A percentile compares a stretch with the other conserved stretches of the same genome.
Evolutionary conservation across 306 rosid genomes (phyloP).

Genomic region (Sesbania bispinosa): DNA sequence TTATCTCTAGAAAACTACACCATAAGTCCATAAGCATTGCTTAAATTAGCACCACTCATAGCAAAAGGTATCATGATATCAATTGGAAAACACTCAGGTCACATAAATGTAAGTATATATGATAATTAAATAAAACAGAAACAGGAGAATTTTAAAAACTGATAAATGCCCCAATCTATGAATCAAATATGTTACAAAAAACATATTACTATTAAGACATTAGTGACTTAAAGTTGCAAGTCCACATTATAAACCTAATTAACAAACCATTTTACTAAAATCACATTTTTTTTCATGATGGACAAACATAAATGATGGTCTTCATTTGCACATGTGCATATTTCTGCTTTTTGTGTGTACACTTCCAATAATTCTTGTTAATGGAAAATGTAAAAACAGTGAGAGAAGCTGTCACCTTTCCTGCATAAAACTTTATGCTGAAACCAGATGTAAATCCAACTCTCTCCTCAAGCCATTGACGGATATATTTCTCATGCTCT

Average conservation of each 20-base stretch:
- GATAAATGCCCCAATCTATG: slow-evolving; percentile 1
- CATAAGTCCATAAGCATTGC: neutral
- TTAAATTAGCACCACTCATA: slow-evolving; percentile 24
- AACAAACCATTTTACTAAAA: neutral
- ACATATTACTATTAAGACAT: no score
- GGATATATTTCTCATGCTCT: slow-evolving; percentile 72
- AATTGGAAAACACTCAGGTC: neutral
- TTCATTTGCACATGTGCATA: neutral
- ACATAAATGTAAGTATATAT: neutral
- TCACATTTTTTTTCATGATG: neutral
- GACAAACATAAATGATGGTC: neutral
- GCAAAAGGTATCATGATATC: neutral
- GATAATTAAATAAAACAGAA: neutral
- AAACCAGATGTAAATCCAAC: slow-evolving; percentile 59
- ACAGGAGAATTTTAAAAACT: neutral
- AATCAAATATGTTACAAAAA: neutral
- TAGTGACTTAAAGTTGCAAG: neutral
- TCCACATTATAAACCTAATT: neutral
- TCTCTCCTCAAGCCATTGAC: slow-evolving; percentile 81
- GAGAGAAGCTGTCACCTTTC: slow-evolving; percentile 48
- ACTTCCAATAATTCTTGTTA: slow-evolving; percentile 1
- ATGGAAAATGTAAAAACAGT: slow-evolving; percentile 16
- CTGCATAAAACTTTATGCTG: slow-evolving; percentile 67
- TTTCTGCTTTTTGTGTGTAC: no score
- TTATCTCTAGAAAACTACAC: slow-evolving; percentile 77